Conservation (phyloP, 192 early-diverging fungal genomes). For the Polychytrium aggregatum region DNA sequence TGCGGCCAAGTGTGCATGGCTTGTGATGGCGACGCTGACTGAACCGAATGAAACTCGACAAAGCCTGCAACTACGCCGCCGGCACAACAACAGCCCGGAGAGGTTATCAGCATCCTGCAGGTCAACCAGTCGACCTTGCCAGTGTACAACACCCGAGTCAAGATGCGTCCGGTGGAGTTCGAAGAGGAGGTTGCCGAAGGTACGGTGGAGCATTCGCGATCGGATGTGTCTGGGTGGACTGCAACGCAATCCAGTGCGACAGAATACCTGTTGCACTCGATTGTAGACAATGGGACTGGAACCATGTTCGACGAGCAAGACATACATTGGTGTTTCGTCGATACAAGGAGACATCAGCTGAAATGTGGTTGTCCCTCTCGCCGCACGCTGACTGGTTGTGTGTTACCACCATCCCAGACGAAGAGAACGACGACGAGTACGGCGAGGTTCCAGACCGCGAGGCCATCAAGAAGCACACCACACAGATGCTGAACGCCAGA, state of each 20-base stretch:
- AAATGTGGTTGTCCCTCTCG: no score
- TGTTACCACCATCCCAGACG: slow-evolving; percentile 28
- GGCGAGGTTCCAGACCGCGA: slow-evolving; percentile 49
- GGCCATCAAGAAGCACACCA: slow-evolving; percentile 50
- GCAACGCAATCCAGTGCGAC: no score
- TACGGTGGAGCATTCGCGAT: slow-evolving; percentile 4
- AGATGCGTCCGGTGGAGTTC: slow-evolving; percentile 43
- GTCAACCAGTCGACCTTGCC: slow-evolving; percentile 37
- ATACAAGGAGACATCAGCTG: no score
- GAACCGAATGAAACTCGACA: no score
- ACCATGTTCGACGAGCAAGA: no score
- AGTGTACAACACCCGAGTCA: slow-evolving; percentile 45
- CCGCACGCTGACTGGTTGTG: no score
- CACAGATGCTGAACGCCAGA: slow-evolving; percentile 45
- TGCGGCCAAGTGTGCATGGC: no score
- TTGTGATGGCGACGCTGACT: no score
- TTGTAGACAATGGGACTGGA: no score
- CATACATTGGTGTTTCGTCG: no score
- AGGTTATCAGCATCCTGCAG: slow-evolving; percentile 34
- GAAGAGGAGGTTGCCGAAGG: slow-evolving; percentile 41
- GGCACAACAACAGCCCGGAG: slow-evolving; percentile 28
- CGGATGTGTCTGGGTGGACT: no score
- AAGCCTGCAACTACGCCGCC: not conserved
- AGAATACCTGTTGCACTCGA: no score
- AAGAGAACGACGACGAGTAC: slow-evolving; percentile 43